A percentile compares a stretch with the other conserved stretches of the same genome.
Conservation (phyloP, 2,329 filamentous ascomycete genomes). For the Monilinia aucupariae region DNA sequence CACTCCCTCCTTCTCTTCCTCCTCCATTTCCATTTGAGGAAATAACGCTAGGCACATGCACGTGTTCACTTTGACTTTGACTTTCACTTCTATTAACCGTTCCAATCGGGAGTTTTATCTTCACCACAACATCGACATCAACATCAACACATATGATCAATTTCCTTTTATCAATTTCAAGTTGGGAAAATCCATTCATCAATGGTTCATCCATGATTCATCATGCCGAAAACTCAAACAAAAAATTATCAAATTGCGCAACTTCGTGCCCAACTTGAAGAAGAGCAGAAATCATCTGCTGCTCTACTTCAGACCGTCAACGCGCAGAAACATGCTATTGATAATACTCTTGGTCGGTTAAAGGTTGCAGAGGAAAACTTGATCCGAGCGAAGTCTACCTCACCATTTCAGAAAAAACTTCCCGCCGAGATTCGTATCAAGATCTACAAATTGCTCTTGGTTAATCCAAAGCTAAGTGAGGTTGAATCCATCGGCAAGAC, state of each 20-base stretch:
- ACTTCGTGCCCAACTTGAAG: slow-evolving; percentile 12
- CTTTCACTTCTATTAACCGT: no score
- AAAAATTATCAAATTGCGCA: slow-evolving; percentile 10
- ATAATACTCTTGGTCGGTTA: neutral
- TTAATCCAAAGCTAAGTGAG: slow-evolving; percentile 12
- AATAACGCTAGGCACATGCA: neutral
- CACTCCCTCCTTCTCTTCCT: neutral
- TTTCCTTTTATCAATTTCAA: neutral
- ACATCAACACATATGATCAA: neutral
- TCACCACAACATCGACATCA: neutral
- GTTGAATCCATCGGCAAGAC: neutral
- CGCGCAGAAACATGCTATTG: neutral
- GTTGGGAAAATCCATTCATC: neutral
- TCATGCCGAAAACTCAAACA: slow-evolving; percentile 1
- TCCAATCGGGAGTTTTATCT: no score
- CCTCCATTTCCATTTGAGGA: neutral
- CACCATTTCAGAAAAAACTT: slow-evolving; percentile 13
- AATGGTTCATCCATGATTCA: neutral
- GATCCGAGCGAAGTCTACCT: neutral
- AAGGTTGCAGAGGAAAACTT: neutral
- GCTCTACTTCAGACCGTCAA: neutral
- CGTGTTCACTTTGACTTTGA: neutral
- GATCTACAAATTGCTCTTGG: slow-evolving; percentile 16
- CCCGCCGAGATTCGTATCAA: slow-evolving; percentile 14
- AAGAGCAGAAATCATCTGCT: neutral